Base-by-base conservation (phyloP, 208 protist genomes). In the Crithidia thermophila region DNA sequence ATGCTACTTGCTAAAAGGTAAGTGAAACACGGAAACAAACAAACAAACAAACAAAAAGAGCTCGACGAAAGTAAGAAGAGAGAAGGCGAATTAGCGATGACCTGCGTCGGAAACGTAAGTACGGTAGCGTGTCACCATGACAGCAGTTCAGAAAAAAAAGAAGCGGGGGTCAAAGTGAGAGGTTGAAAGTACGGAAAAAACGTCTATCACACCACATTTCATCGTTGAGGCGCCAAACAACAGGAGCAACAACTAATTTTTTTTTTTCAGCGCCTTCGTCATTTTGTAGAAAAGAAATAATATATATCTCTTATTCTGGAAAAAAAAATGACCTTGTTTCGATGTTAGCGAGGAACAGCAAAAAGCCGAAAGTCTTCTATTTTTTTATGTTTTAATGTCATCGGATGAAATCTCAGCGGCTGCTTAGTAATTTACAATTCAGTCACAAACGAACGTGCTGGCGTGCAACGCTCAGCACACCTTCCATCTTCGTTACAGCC, bases 401-500 rank as follows among this genome's bases (percentile, higher is more conserved):
- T 46, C 39, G 39, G 39, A 16, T n/a, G 10, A 43, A 16, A 43
- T 10, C 16, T 16, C 13, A 16, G 39, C 13, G 39, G 39, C 16
- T 16, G 39, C 10, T 43, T 16, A 43, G 16, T n/a, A 16, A 10
- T n/a, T 43, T 16, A 43, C 39, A 43, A 43, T 43, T 16, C 16
- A 8, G 55, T 61, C 55, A 74, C 40, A 74, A 20, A 21, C 34
- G 60, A 30, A 79, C 37, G 46, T 75, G 37, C 30, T 79, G 68
- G 27, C 55, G 60, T 14, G 73, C 72, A 13, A 71, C 77, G 18
- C 52, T 66, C 21, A 91, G 49, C 4, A 82, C 75, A 20, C 78
- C 51, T 39, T 79, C 69, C 85, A 94, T 91, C 36, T 72, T 77
- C 21, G 40, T 42, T 6, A 90, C 74, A 25, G 73, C 70, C 34